Evolutionary conservation across 306 rosid genomes (phyloP).

Genomic region (Heteromeles arbutifolia): DNA sequence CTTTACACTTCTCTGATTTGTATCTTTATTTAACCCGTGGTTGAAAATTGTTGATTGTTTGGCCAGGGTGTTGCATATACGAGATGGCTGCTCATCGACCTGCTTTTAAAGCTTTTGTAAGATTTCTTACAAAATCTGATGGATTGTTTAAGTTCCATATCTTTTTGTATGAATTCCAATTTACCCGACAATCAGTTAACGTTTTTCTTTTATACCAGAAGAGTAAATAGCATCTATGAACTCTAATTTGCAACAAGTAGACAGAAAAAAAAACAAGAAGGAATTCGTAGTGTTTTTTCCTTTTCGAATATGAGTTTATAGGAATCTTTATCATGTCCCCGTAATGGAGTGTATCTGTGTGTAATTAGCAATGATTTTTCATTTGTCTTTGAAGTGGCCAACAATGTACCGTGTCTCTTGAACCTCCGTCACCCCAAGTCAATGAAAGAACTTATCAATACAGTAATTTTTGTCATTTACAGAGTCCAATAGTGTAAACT

Average conservation of each 20-base stretch:
- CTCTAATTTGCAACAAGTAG: not conserved
- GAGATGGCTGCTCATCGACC: slow-evolving; percentile 99
- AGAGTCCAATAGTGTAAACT: not conserved
- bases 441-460: not conserved
- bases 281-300: not conserved
- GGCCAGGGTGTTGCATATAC: slow-evolving; percentile 88
- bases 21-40: slow-evolving; percentile 1
- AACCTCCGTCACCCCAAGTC: not conserved
- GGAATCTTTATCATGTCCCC: not conserved
- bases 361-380: not conserved
- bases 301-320: not conserved
- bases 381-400: not conserved
- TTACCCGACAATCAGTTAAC: not conserved
- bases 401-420: not conserved
- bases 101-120: slow-evolving; percentile 98
- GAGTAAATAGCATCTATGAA: not conserved
- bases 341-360: not conserved
- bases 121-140: slow-evolving; percentile 27
- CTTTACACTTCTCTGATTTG: not conserved
- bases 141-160: not conserved
- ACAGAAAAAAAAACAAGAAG: not conserved
- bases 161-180: not conserved
- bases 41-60: slow-evolving; percentile 29
- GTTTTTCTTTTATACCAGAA: not conserved
- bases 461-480: not conserved